Conservation (phyloP, 352 stramenopile genomes). For the Pythium rhizo-oryzae region DNA sequence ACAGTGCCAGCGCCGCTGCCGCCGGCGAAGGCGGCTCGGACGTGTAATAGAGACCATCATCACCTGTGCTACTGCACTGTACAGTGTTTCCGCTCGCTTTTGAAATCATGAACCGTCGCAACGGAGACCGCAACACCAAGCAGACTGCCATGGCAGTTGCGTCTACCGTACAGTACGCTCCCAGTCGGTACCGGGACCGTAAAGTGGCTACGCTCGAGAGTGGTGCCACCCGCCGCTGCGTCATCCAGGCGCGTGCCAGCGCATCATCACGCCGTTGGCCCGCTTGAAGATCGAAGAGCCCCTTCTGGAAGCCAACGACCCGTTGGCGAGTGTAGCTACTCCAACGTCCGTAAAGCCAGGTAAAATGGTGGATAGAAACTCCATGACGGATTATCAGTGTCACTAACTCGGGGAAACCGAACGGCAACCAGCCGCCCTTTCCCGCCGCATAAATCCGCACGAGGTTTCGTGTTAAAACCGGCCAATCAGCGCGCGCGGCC, state of each 20-base stretch:
- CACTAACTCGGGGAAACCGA: slow-evolving; percentile 8
- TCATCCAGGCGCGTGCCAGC: background rate
- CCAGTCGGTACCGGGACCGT: no score
- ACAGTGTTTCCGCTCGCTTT: no score
- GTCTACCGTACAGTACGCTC: background rate
- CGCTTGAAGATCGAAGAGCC: background rate
- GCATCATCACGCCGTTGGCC: background rate
- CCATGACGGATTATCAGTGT: background rate
- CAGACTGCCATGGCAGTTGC: no score
- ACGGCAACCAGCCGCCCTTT: slow-evolving; percentile 3
- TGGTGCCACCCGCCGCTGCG: background rate
- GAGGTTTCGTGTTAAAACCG: slow-evolving; percentile 21
- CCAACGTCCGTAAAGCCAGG: background rate
- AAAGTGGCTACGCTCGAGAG: background rate
- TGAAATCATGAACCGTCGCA: no score
- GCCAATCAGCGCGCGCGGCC: slow-evolving; percentile 14
- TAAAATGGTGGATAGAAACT: background rate
- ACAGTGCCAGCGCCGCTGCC: background rate
- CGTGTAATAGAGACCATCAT: background rate
- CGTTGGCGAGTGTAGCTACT: background rate
- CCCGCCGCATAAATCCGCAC: slow-evolving; percentile 16
- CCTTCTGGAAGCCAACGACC: background rate
- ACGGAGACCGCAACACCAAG: no score
- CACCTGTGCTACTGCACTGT: no score
- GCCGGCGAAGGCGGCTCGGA: background rate